Evolutionary conservation across 2,329 filamentous ascomycete species (phyloP), one percentile per base, ranked within the genome.

Genomic region (Epichloe baconii): DNA sequence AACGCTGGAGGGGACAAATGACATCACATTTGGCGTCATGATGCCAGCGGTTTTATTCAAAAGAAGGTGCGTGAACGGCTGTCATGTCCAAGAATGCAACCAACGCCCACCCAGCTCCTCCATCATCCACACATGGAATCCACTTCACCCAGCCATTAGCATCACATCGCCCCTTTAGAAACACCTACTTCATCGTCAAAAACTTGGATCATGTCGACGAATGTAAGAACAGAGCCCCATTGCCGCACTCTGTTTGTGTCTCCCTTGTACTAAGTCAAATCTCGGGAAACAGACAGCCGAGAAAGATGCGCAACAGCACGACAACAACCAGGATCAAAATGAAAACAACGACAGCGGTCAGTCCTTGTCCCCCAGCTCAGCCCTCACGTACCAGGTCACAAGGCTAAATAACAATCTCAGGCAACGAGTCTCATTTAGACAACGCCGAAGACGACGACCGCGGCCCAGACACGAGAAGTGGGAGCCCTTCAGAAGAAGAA

Each of bases 401-500:
- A 31, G 26, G 26, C 26, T 31, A 3, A 31, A 31, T 1, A 31
- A 10, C 3, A 31, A 31, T 31, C 26, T 10, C 3, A 38, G 51
- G 53, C 6, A 51, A 48, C 10, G 48, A 54, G 10, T 52, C 44
- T 47, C 47, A 50, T 10, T 17, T 51, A 19, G 44, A 55, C 31
- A 52, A 59, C 52, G 41, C 51, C 44, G 38, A 55, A 47, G 53
- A 48, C 2, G 50, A 43, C 21, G 44, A 38, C 23, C 40, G 56
- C 56, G 41, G 47, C 31, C 49, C 55, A 2, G 52, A 49, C 7
- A 15, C 47, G 14, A 54, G 52, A 37, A 47, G 53, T 21, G 43
- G 49, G 23, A 51, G 48, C 41, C 46, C 44, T 31, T 38, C 36
- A 31, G 54, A 60, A 55, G 50, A 60, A 55, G 50, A 58, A 54